Percentiles rank a stretch among this genome's conserved stretches.
phyloP scores from a whole-genome alignment of 192 early-diverging fungal species.

The Helicostylum pulchrum region DNA sequence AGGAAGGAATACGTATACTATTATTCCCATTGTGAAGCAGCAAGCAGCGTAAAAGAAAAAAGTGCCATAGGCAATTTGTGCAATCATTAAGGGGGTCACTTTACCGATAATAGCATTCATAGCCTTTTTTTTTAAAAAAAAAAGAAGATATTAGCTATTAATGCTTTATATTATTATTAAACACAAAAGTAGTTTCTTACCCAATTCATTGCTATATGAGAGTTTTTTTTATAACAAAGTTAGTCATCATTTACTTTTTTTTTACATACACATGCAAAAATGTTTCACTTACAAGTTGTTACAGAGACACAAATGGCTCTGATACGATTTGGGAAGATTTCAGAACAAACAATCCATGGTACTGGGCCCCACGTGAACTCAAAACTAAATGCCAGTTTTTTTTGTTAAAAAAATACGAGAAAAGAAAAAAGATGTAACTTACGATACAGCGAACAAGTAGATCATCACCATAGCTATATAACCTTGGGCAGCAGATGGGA shows the following conservation, averaged over 20 bases:
- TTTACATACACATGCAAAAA: too few species aligned
- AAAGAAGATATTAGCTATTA: neutral
- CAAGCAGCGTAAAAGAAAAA: conserved; percentile 8
- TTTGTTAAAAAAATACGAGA: neutral
- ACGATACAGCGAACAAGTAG: conserved; percentile 13
- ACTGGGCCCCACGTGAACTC: conserved; percentile 4
- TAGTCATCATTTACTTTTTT: too few species aligned
- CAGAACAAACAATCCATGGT: conserved; percentile 5
- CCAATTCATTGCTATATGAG: conserved; percentile 4
- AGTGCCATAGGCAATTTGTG: neutral
- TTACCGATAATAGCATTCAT: conserved; percentile 15
- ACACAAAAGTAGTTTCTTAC: neutral
- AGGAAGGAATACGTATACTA: conserved; percentile 3
- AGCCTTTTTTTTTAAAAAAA: neutral
- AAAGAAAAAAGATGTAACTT: neutral
- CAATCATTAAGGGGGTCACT: conserved; percentile 7
- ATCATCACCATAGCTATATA: conserved; percentile 1
- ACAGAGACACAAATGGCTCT: conserved; percentile 10
- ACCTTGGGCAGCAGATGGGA: conserved; percentile 4
- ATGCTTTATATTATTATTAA: too few species aligned
- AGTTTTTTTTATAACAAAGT: too few species aligned
- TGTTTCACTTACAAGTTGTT: neutral
- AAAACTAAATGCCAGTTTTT: neutral
- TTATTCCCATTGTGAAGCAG: neutral
- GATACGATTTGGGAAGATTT: conserved; percentile 9